Conservation (phyloP, 805 yeast genomes). For the Lachancea thermotolerans region DNA sequence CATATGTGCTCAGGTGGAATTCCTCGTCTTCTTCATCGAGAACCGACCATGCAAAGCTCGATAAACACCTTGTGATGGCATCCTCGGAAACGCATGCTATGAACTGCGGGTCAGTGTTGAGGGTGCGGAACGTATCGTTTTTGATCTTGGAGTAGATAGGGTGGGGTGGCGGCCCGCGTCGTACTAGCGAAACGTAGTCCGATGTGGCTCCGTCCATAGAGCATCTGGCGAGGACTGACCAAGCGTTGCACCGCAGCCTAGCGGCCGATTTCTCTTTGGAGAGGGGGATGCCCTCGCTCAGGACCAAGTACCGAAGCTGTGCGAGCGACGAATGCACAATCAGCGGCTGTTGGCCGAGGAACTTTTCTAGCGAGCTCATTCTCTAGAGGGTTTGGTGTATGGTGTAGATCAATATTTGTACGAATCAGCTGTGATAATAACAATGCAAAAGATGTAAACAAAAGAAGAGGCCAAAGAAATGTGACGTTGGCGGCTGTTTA, state of each 20-base stretch:
- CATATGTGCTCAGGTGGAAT: slow-evolving; percentile 41
- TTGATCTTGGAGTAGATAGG: slow-evolving; percentile 55
- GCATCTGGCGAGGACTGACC: slow-evolving; percentile 70
- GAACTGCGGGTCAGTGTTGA: slow-evolving; percentile 66
- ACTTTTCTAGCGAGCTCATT: slow-evolving; percentile 16
- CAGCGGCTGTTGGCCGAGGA: slow-evolving; percentile 21
- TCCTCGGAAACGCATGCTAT: slow-evolving; percentile 62
- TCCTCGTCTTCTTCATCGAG: slow-evolving; percentile 13
- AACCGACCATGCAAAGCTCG: slow-evolving; percentile 57
- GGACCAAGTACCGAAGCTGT: slow-evolving; percentile 22
- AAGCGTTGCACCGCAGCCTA: slow-evolving; percentile 53
- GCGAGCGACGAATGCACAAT: slow-evolving; percentile 24
- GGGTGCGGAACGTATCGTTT: slow-evolving; percentile 80
- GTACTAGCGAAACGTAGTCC: slow-evolving; percentile 46
- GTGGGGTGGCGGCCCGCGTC: slow-evolving; percentile 51
- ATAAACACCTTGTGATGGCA: slow-evolving; percentile 58
- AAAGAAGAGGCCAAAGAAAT: too few species aligned
- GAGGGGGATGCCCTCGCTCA: slow-evolving; percentile 22
- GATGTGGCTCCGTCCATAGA: slow-evolving; percentile 49
- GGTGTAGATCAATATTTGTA: not conserved
- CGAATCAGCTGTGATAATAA: not conserved
- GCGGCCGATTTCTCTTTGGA: slow-evolving; percentile 13
- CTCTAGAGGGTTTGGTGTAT: not conserved
- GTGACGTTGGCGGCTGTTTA: too few species aligned
- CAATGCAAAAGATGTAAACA: too few species aligned